Evolutionary conservation across 1,284 basidiomycete genomes (phyloP).

Genomic region (Coniferiporia sulphurascens): DNA sequence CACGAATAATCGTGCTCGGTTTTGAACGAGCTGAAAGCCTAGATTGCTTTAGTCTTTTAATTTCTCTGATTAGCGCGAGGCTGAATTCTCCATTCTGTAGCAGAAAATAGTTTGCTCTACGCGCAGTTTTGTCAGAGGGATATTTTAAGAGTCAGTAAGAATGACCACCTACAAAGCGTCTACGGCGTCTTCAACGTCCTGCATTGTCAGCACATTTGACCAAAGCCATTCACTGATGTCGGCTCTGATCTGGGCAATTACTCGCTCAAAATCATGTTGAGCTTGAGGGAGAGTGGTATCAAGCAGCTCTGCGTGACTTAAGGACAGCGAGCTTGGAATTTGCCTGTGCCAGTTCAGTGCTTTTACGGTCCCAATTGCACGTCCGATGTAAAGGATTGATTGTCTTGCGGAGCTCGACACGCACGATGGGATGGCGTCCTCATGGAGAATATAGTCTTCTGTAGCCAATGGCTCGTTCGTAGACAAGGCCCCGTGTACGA

Average conservation of each 20-base stretch:
- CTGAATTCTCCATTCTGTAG: constrained; percentile 85
- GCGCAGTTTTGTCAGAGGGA: constrained; percentile 18
- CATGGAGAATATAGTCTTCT: constrained; percentile 47
- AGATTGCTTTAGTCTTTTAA: constrained; percentile 73
- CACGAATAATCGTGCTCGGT: constrained; percentile 71
- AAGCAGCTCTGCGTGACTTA: constrained; percentile 60
- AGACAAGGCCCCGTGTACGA: constrained; percentile 73
- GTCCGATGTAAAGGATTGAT: constrained; percentile 82
- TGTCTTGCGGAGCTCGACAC: constrained; percentile 68
- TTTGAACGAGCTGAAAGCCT: constrained; percentile 64
- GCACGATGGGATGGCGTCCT: constrained; percentile 69
- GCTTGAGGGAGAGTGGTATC: constrained; percentile 68
- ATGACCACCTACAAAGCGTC: constrained; percentile 54
- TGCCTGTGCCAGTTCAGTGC: constrained; percentile 74
- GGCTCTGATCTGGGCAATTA: constrained; percentile 65
- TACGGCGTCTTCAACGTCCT: constrained; percentile 75
- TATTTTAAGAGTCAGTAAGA: not conserved
- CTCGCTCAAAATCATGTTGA: constrained; percentile 68
- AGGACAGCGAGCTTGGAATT: constrained; percentile 60
- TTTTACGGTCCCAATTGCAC: constrained; percentile 81
- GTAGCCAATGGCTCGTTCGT: constrained; percentile 52
- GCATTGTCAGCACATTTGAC: constrained; percentile 80
- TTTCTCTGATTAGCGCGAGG: constrained; percentile 74
- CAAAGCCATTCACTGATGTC: constrained; percentile 88
- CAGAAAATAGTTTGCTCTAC: constrained; percentile 78